Percentiles rank a stretch among this genome's conserved stretches.
These are phyloP conservation scores for Debaryomyces psychrophilus DNA, from an alignment of 1,139 yeast genomes.

Conservation along the genomic window DNA sequence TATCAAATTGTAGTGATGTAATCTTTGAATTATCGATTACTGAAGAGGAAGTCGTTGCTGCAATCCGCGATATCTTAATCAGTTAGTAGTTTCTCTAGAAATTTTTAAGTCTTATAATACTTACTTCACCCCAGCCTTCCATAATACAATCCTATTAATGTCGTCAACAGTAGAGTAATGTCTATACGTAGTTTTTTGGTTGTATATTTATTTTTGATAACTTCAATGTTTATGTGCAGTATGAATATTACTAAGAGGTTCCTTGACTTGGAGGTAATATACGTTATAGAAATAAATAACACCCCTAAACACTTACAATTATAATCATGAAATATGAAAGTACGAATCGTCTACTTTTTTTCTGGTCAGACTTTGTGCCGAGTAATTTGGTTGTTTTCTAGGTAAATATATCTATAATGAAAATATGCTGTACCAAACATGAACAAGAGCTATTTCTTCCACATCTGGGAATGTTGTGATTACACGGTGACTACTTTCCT, in stretches of 20 bases:
- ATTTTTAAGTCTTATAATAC: slow-evolving; percentile 4
- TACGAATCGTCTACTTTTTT: too few relatives aligned
- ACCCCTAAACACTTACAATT: too few relatives aligned
- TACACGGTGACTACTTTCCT: too few relatives aligned
- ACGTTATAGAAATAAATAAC: too few relatives aligned
- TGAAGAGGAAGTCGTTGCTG: slow-evolving; percentile 24
- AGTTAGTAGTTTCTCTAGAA: slow-evolving; percentile 11
- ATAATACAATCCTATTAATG: slow-evolving; percentile 18
- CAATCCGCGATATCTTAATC: slow-evolving; percentile 30
- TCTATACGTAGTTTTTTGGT: not conserved
- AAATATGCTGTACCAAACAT: too few relatives aligned
- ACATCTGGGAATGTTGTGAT: too few relatives aligned
- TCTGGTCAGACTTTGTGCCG: not conserved
- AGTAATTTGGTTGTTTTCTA: not conserved
- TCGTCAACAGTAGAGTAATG: not conserved
- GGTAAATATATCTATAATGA: not conserved
- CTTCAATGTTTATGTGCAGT: not conserved
- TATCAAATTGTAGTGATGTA: slow-evolving; percentile 63
- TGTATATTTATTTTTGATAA: slow-evolving; percentile 2
- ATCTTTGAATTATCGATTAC: slow-evolving; percentile 19
- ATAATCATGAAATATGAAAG: too few relatives aligned
- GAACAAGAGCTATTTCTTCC: too few relatives aligned
- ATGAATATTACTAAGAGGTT: not conserved
- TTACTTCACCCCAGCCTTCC: slow-evolving; percentile 48
- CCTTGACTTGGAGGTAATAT: too few relatives aligned